These are phyloP conservation scores for Hypoxylon sp. DNA, from an alignment of 2,329 filamentous ascomycete genomes.

Conservation along the genomic window DNA sequence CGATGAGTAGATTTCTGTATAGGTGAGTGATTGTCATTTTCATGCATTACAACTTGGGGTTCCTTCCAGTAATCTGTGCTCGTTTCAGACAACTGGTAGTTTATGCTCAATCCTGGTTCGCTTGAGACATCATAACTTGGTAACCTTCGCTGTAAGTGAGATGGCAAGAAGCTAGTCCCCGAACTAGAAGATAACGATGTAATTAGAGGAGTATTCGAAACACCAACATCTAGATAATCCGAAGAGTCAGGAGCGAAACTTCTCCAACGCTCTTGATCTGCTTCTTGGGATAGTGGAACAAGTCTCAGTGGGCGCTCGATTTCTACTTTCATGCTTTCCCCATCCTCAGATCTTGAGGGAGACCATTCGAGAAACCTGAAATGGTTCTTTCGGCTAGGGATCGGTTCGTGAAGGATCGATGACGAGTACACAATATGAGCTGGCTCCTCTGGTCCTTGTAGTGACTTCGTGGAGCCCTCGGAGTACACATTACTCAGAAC, in stretches of 20 bases:
- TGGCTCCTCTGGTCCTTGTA: conserved; percentile 40
- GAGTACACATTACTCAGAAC: neutral
- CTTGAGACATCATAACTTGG: conserved; percentile 46
- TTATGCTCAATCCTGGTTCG: conserved; percentile 19
- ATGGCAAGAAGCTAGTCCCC: conserved; percentile 36
- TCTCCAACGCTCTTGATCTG: conserved; percentile 47
- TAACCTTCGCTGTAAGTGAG: conserved; percentile 44
- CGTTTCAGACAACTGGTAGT: neutral
- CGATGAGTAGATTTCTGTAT: neutral
- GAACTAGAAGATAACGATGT: conserved; percentile 15
- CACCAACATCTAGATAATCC: conserved; percentile 15
- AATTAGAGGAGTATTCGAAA: conserved; percentile 16
- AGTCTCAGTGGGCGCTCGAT: conserved; percentile 42
- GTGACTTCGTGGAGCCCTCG: neutral
- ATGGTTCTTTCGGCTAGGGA: conserved; percentile 44
- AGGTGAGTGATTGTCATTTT: neutral
- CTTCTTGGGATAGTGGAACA: conserved; percentile 44
- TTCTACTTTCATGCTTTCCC: conserved; percentile 50
- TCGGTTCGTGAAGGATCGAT: conserved; percentile 48
- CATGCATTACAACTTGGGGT: neutral
- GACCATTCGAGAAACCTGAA: conserved; percentile 50
- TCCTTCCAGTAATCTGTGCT: conserved; percentile 1
- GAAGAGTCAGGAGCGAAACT: conserved; percentile 38
- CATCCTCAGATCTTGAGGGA: conserved; percentile 44
- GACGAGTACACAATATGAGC: conserved; percentile 47